These are phyloP conservation scores for Aegilops speltoides DNA, from an alignment of 176 grass and related monocot genomes.

Conservation along the genomic window DNA sequence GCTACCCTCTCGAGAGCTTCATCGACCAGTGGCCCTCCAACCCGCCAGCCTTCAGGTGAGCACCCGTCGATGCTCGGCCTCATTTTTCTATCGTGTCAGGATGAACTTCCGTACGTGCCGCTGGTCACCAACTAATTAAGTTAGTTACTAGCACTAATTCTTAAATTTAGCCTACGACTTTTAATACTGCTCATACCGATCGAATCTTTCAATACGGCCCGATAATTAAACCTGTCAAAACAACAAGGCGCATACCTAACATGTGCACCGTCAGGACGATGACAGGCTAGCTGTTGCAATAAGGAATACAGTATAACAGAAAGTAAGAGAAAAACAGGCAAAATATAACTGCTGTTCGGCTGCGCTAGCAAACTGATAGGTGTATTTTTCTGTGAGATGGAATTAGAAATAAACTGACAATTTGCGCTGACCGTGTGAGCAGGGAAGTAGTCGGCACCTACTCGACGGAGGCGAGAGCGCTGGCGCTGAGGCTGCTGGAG, in stretches of 20 bases:
- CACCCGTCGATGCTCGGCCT: background rate
- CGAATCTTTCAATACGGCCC: background rate
- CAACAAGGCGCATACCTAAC: background rate
- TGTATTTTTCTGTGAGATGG: no score
- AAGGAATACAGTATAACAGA: no score
- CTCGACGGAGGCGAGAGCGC: constrained; percentile 57
- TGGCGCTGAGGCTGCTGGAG: constrained; percentile 62
- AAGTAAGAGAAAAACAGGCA: no score
- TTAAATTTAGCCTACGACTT: background rate
- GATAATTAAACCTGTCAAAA: background rate
- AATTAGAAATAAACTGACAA: background rate
- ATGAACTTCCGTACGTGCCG: background rate
- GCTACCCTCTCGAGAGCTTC: constrained; percentile 77
- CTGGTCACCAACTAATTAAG: background rate
- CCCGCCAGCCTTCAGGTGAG: constrained; percentile 68
- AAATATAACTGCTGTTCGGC: background rate
- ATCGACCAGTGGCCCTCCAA: constrained; percentile 79
- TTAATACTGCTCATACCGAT: background rate
- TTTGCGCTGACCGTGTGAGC: background rate
- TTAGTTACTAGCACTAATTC: background rate
- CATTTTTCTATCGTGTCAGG: background rate
- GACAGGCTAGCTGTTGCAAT: no score
- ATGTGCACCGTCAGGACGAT: background rate
- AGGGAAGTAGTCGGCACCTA: constrained; percentile 72
- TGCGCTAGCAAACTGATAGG: background rate